Base-by-base conservation (phyloP, 2,329 filamentous ascomycete species). In the Alternaria metachromatica region DNA sequence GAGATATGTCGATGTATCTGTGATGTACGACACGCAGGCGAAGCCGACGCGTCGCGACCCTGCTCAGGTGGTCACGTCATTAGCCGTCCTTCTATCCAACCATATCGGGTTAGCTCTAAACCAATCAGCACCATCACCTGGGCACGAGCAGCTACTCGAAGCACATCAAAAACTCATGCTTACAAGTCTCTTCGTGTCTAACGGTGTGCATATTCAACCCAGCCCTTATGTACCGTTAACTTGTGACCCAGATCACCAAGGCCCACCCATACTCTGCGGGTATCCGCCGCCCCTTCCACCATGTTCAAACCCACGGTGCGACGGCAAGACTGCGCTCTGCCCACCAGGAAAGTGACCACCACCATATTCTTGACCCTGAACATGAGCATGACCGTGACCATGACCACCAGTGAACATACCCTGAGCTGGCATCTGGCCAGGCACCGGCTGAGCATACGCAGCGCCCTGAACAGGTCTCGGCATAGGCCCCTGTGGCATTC, bases 251-350 rank as follows among this genome's bases (percentile, higher is more conserved):
- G 9, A 41, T 55, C 23, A 62, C 58, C 65, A 65, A 46, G 55
- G 50, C 2, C 58, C 63, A n/a, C 60, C 66, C 60, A 64, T 68
- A 15, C 48, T 62, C 49, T 68, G 63, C 23, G 51, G 26, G 30
- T 68, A 63, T 26, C 18, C 51, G 2, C 46, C 57, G 25, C 51
- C 58, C 20, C 37, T 46, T 25, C 51, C 20, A 13, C 51, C 37
- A 20, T 46, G n/a, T 28, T 15, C 9, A 15, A 53, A 48, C 4
- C 44, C 33, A 15, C 23, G 28, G 8, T 11, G 21, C 26, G 23
- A 41, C n/a, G 21, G 51, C 25, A 48, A n/a, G 3, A 21, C 26
- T 2, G 23, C 28, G 8, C 28, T 37, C 25, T 53, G 15, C 1
- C 28, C 28, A 3, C 49, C 49, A 23, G 2, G 2, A 0, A 18